Percentiles rank a stretch among this genome's conserved stretches.
Conservation (phyloP, 768 basidiomycete genomes). For the Boletellus ananas region DNA sequence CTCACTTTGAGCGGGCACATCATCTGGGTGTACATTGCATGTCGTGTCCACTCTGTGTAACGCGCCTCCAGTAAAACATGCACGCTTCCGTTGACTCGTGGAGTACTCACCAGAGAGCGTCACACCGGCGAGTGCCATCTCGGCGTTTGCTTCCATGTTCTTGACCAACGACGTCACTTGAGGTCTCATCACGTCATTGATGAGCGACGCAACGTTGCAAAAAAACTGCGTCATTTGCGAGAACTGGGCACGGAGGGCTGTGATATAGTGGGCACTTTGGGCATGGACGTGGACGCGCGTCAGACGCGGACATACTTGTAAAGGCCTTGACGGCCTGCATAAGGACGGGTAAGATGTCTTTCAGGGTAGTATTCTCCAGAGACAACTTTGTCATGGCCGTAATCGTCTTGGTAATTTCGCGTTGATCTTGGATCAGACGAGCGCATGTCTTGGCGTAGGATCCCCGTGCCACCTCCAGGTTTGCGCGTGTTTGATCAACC, state of each 20-base stretch:
- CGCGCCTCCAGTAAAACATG: not conserved
- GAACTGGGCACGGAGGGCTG: conserved; percentile 17
- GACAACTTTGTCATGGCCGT: conserved; percentile 16
- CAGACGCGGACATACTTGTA: conserved; percentile 2
- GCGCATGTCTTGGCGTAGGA: conserved; percentile 12
- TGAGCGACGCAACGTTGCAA: conserved; percentile 15
- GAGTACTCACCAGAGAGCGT: conserved; percentile 7
- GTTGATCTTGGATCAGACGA: conserved; percentile 16
- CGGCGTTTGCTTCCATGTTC: conserved; percentile 12
- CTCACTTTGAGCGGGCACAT: conserved; percentile 23
- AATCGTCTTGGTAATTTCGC: conserved; percentile 19
- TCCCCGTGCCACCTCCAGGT: conserved; percentile 16
- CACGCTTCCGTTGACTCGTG: no score
- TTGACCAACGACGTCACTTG: conserved; percentile 15
- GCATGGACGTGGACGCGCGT: no score
- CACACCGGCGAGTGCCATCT: conserved; percentile 18
- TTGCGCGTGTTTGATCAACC: conserved; percentile 21
- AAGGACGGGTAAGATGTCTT: conserved; percentile 16
- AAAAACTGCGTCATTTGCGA: conserved; percentile 18
- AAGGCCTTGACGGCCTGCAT: conserved; percentile 18
- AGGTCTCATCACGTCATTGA: conserved; percentile 19
- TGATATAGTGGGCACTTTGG: not conserved
- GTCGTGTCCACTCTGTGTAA: conserved; percentile 10
- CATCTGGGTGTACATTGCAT: conserved; percentile 22
- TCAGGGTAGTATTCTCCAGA: conserved; percentile 18